Conservation (phyloP, 768 basidiomycete genomes). For the Pholiota conissans region DNA sequence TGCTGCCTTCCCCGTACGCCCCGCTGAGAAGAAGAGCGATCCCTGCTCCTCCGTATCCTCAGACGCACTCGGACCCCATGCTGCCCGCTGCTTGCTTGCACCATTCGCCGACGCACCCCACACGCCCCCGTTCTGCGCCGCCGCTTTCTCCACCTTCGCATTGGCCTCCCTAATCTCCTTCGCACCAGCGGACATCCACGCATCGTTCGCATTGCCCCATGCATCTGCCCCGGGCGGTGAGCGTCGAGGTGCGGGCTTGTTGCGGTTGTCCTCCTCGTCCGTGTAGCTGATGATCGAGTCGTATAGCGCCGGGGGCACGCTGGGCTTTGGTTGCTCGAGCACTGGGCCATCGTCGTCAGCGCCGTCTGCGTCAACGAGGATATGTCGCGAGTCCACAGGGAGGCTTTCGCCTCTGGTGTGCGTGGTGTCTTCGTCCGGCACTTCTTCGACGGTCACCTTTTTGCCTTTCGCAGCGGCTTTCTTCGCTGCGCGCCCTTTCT, state of each 20-base stretch:
- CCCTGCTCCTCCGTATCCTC: constrained; percentile 6
- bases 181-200: constrained; percentile 24
- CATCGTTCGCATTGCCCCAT: constrained; percentile 23
- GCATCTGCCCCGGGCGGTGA: constrained; percentile 25
- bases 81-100: constrained; percentile 1
- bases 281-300: constrained; percentile 36
- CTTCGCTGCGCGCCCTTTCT: constrained; percentile 25
- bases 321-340: constrained; percentile 44
- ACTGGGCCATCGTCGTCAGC: constrained; percentile 19
- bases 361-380: constrained; percentile 26
- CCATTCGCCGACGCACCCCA: constrained; percentile 6
- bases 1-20: not conserved
- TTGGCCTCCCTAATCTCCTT: constrained; percentile 19
- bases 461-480: constrained; percentile 26
- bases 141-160: constrained; percentile 5
- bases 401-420: constrained; percentile 30
- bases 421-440: constrained; percentile 44
- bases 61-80: constrained; percentile 10
- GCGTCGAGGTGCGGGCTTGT: constrained; percentile 28
- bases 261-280: constrained; percentile 17
- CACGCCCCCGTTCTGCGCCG: constrained; percentile 1
- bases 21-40: constrained; percentile 3
- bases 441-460: constrained; percentile 43
- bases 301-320: constrained; percentile 36
- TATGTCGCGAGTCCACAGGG: constrained; percentile 32